Evolutionary conservation across 2,329 filamentous ascomycete species (phyloP).

Genomic region (Phaeosphaeria sp.): DNA sequence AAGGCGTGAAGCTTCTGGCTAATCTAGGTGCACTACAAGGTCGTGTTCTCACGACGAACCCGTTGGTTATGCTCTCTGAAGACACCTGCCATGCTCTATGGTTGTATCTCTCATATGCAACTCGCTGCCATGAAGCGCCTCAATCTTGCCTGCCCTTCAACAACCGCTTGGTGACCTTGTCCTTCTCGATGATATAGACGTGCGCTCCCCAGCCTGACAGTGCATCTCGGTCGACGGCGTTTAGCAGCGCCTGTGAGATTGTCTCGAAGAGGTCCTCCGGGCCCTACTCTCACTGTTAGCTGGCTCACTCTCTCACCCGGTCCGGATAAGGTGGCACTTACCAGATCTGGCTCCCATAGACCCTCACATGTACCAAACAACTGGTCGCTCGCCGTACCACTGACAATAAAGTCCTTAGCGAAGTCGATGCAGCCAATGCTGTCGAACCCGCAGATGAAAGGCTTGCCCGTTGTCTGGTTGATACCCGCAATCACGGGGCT

Average conservation of each 20-base stretch:
- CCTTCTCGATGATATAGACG: conserved; percentile 99
- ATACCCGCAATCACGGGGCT: conserved; percentile 93
- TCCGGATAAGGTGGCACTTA: conserved; percentile 55
- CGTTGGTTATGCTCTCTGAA: conserved; percentile 1
- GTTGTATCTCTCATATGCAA: conserved; percentile 19
- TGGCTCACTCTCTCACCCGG: neutral
- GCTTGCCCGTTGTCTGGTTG: conserved; percentile 90
- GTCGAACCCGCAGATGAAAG: conserved; percentile 99
- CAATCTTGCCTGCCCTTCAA: conserved; percentile 94
- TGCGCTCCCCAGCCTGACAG: conserved; percentile 98
- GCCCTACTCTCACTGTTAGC: conserved; percentile 57
- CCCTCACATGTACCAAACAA: conserved; percentile 98
- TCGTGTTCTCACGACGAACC: conserved; percentile 16
- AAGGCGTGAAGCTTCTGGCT: neutral
- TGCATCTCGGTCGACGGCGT: conserved; percentile 95
- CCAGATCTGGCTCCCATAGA: conserved; percentile 96
- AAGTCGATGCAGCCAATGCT: conserved; percentile 99
- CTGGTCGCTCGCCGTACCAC: conserved; percentile 94
- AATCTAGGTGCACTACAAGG: neutral
- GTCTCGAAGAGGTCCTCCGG: conserved; percentile 98
- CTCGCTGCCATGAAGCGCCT: conserved; percentile 24
- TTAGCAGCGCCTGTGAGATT: conserved; percentile 92
- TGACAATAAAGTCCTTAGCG: conserved; percentile 99
- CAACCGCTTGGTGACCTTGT: conserved; percentile 99
- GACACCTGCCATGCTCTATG: conserved; percentile 2